Evolutionary conservation across 164 flowering plant species (phyloP).

Genomic region (Stephania yunnanensis): DNA sequence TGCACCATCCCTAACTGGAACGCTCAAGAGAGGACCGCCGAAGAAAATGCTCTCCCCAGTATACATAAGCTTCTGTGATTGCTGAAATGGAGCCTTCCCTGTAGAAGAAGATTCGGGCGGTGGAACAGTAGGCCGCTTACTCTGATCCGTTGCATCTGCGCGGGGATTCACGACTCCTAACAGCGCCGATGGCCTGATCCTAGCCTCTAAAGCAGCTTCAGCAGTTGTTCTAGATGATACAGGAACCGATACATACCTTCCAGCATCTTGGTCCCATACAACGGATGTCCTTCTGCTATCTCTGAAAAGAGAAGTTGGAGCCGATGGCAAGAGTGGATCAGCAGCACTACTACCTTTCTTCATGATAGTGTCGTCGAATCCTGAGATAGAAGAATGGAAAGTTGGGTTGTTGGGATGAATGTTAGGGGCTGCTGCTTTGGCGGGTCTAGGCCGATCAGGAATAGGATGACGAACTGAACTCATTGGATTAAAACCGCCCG

Average conservation of each 20-base stretch:
- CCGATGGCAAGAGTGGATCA: conserved; percentile 44
- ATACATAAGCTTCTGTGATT: conserved; percentile 60
- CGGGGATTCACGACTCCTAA: conserved; percentile 20
- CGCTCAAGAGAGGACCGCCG: conserved; percentile 79
- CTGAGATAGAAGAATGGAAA: conserved; percentile 28
- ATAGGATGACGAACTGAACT: conserved; percentile 23
- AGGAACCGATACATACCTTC: conserved; percentile 79
- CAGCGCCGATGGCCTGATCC: conserved; percentile 34
- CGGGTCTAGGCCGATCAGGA: conserved; percentile 29
- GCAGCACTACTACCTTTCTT: conserved; percentile 34
- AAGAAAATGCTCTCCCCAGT: conserved; percentile 86
- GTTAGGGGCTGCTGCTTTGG: conserved; percentile 26
- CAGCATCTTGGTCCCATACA: conserved; percentile 97
- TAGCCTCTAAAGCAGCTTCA: conserved; percentile 39
- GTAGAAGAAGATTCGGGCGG: conserved; percentile 32
- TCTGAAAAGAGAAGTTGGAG: conserved; percentile 49
- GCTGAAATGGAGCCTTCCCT: conserved; percentile 28
- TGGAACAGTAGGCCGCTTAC: conserved; percentile 28
- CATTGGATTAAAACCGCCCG: conserved; percentile 29
- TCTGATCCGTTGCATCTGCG: conserved; percentile 27
- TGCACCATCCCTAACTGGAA: conserved; percentile 32
- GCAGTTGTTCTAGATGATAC: conserved; percentile 29
- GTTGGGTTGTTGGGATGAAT: conserved; percentile 22
- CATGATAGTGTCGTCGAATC: conserved; percentile 46
- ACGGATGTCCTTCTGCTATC: conserved; percentile 81